A percentile compares a stretch with the other conserved stretches of the same genome.
These are phyloP conservation scores for Plasmodium inui DNA, from an alignment of 169 alveolate species.

Conservation along the genomic window DNA sequence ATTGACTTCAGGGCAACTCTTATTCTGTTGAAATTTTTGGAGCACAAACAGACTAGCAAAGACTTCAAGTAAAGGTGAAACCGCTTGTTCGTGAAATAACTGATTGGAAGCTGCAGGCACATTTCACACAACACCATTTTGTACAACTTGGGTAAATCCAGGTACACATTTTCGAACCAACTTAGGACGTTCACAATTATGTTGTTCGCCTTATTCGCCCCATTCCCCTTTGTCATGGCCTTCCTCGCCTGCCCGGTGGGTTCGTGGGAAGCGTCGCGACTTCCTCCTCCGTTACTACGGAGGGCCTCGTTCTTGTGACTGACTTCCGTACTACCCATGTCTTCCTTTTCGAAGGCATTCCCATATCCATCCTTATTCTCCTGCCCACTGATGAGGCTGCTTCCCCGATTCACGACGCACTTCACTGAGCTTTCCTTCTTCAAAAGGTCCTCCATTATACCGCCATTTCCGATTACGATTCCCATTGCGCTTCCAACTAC, in stretches of 20 bases:
- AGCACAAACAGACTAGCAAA: constrained; percentile 50
- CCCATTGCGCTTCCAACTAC: neutral
- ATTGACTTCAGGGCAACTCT: constrained; percentile 34
- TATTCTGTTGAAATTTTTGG: constrained; percentile 25
- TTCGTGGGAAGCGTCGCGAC: neutral
- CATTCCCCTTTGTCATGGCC: neutral
- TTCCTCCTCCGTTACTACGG: neutral
- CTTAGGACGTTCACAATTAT: constrained; percentile 15
- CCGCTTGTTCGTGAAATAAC: constrained; percentile 19
- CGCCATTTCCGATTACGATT: neutral
- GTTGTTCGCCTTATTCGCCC: neutral
- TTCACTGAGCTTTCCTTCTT: neutral
- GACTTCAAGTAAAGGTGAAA: constrained; percentile 58
- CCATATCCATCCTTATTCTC: neutral
- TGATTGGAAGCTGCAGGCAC: constrained; percentile 37
- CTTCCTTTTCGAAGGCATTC: neutral
- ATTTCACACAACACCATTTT: constrained; percentile 52
- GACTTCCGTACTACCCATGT: neutral
- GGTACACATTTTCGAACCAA: constrained; percentile 44
- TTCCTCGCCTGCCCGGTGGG: neutral
- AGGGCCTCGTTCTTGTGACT: too few species aligned
- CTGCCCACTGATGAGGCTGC: neutral
- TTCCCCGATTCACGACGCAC: neutral
- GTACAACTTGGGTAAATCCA: constrained; percentile 25
- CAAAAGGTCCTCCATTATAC: neutral